Conservation (phyloP, 2,329 filamentous ascomycete species). For the Mycosphaerella sp. region DNA sequence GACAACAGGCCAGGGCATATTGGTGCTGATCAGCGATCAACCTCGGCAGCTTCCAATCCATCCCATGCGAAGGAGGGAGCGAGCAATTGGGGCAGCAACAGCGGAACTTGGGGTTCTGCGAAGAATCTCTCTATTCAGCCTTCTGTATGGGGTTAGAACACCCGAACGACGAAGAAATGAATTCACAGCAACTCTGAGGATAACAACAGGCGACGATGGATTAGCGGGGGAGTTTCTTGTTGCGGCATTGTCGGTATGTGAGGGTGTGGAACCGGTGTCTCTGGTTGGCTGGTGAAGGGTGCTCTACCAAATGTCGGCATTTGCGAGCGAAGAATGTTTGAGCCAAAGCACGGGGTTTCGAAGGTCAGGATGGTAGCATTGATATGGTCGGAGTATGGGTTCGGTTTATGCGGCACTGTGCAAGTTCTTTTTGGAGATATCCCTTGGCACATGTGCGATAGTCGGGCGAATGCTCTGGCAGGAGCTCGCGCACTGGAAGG, state of each 20-base stretch:
- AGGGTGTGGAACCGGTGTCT: slow-evolving; percentile 18
- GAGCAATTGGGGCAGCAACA: slow-evolving; percentile 68
- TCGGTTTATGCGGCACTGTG: neutral
- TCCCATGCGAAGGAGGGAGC: slow-evolving; percentile 41
- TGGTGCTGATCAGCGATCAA: slow-evolving; percentile 49
- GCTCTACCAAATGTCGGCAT: slow-evolving; percentile 8
- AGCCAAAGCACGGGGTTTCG: slow-evolving; percentile 5
- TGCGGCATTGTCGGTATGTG: slow-evolving; percentile 16
- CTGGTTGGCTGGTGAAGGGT: slow-evolving; percentile 6
- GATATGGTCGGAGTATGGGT: slow-evolving; percentile 1
- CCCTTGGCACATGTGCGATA: slow-evolving; percentile 6
- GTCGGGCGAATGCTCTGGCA: neutral
- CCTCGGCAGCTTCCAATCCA: slow-evolving; percentile 56
- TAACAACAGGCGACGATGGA: slow-evolving; percentile 14
- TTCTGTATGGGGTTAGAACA: slow-evolving; percentile 78
- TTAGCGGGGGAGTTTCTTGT: slow-evolving; percentile 19
- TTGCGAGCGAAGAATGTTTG: slow-evolving; percentile 1
- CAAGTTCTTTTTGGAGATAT: slow-evolving; percentile 5
- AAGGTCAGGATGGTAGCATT: neutral
- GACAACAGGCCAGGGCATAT: slow-evolving; percentile 48
- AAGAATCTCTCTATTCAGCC: slow-evolving; percentile 82
- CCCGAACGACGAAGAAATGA: slow-evolving; percentile 5
- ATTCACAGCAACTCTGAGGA: slow-evolving; percentile 7
- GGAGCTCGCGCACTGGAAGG: neutral
- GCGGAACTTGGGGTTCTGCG: slow-evolving; percentile 72